Percentiles rank a stretch among this genome's conserved stretches.
Conservation (phyloP, 495 filamentous ascomycete species). For the Parathielavia hyrcaniae region DNA sequence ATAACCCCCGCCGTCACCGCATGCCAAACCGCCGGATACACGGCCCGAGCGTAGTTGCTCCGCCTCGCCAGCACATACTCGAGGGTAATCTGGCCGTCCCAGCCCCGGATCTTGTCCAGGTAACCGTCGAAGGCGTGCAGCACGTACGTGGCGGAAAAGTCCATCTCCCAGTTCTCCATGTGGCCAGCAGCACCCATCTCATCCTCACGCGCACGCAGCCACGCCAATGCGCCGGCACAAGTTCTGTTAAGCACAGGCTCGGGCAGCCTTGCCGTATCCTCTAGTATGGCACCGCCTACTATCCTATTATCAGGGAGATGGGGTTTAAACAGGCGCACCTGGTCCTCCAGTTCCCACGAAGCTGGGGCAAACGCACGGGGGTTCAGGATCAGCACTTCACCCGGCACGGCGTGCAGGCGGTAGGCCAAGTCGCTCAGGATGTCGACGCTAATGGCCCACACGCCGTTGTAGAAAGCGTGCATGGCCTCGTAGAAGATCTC, state of each 20-base stretch:
- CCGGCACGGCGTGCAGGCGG: constrained; percentile 8
- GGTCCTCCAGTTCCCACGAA: constrained; percentile 14
- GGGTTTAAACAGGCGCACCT: constrained; percentile 5
- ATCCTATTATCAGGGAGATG: background rate
- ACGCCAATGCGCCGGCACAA: constrained; percentile 14
- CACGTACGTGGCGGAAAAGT: constrained; percentile 23
- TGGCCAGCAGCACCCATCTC: too few species aligned
- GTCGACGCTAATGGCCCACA: constrained; percentile 13
- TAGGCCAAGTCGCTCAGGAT: constrained; percentile 21
- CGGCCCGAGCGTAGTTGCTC: constrained; percentile 25
- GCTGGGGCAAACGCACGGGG: constrained; percentile 14
- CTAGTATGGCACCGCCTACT: background rate
- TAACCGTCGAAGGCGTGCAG: constrained; percentile 22
- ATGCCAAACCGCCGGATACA: constrained; percentile 20
- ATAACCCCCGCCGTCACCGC: constrained; percentile 16
- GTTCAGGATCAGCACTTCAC: constrained; percentile 18
- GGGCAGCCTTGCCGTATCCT: background rate
- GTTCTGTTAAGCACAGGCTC: background rate
- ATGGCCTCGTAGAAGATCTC: constrained; percentile 9
- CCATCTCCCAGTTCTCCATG: constrained; percentile 13
- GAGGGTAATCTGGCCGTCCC: constrained; percentile 16
- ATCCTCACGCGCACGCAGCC: constrained; percentile 9
- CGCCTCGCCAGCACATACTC: constrained; percentile 18
- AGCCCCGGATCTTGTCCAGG: background rate
- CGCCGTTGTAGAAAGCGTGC: constrained; percentile 15